phyloP scores from a whole-genome alignment of 306 rosid genomes.

The Ormosia semicastrata region DNA sequence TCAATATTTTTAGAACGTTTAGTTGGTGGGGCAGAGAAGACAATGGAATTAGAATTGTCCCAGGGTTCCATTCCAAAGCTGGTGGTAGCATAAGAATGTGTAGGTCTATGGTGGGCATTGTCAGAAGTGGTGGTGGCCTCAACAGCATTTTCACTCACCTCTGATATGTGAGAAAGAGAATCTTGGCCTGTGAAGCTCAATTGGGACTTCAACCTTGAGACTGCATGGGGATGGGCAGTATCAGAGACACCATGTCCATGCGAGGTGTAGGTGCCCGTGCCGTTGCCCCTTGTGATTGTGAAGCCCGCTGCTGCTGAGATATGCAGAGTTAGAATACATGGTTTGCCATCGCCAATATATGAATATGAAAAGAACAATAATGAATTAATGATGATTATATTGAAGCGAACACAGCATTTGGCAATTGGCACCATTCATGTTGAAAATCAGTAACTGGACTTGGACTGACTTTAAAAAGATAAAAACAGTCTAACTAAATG shows the following conservation, averaged over 20 bases:
- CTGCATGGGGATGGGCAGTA: slow-evolving; percentile 35
- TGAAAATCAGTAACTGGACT: background rate
- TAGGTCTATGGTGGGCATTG: slow-evolving; percentile 33
- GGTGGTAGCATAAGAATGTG: slow-evolving; percentile 43
- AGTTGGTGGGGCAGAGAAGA: slow-evolving; percentile 54
- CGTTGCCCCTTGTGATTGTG: slow-evolving; percentile 68
- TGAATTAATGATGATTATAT: no score
- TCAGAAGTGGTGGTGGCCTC: slow-evolving; percentile 47
- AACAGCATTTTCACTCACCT: slow-evolving; percentile 42
- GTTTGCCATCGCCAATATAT: background rate
- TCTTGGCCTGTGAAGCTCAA: slow-evolving; percentile 88
- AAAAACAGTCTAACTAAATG: no score
- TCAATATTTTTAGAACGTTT: slow-evolving; percentile 64
- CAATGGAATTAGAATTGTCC: slow-evolving; percentile 68
- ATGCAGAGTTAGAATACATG: background rate
- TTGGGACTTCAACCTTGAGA: slow-evolving; percentile 65
- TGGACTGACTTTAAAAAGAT: background rate
- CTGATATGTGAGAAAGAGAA: slow-evolving; percentile 67
- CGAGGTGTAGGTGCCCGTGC: slow-evolving; percentile 38
- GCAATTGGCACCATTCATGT: background rate
- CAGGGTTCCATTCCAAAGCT: slow-evolving; percentile 60
- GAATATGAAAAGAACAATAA: background rate
- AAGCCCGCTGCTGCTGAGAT: slow-evolving; percentile 52
- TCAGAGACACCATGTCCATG: slow-evolving; percentile 38
- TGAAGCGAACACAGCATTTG: background rate